Percentiles rank a stretch among this genome's conserved stretches.
Evolutionary conservation across 2,329 filamentous ascomycete genomes (phyloP).

Genomic region (Aspergillus fumigatus): DNA sequence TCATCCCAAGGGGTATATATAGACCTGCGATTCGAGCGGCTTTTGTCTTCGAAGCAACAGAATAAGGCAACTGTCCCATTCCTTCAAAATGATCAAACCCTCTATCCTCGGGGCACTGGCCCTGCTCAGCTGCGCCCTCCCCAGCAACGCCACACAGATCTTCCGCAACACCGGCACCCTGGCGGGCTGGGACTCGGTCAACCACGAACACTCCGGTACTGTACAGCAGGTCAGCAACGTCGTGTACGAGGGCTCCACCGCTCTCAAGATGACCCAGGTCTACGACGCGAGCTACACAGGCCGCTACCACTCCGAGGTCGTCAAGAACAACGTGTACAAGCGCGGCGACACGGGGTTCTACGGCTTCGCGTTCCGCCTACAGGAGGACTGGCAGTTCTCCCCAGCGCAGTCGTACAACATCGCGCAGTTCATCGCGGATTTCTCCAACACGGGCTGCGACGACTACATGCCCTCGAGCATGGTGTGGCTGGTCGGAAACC

Average conservation of each 20-base stretch:
- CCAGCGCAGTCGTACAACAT: slow-evolving; percentile 45
- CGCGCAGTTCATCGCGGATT: slow-evolving; percentile 51
- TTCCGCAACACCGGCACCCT: slow-evolving; percentile 27
- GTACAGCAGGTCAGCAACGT: slow-evolving; percentile 42
- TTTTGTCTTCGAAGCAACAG: not conserved
- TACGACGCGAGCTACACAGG: slow-evolving; percentile 41
- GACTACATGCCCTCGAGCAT: slow-evolving; percentile 48
- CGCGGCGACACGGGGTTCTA: slow-evolving; percentile 46
- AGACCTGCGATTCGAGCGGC: not conserved
- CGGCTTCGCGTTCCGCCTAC: slow-evolving; percentile 50
- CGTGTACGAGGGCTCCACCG: slow-evolving; percentile 33
- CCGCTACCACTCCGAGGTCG: slow-evolving; percentile 49
- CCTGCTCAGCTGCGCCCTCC: not conserved
- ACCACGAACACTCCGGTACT: slow-evolving; percentile 41
- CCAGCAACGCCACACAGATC: slow-evolving; percentile 11
- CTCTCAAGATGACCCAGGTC: slow-evolving; percentile 41
- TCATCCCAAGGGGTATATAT: not conserved
- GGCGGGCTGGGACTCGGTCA: slow-evolving; percentile 39
- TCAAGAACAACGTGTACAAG: slow-evolving; percentile 43
- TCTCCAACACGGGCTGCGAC: slow-evolving; percentile 42
- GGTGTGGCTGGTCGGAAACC: slow-evolving; percentile 44
- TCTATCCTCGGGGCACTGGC: not conserved
- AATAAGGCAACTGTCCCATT: not conserved
- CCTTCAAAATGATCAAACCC: not conserved
- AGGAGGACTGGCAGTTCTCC: slow-evolving; percentile 45